These are phyloP conservation scores for Microglena sp. DNA, from an alignment of 139 green algal species.

Conservation along the genomic window DNA sequence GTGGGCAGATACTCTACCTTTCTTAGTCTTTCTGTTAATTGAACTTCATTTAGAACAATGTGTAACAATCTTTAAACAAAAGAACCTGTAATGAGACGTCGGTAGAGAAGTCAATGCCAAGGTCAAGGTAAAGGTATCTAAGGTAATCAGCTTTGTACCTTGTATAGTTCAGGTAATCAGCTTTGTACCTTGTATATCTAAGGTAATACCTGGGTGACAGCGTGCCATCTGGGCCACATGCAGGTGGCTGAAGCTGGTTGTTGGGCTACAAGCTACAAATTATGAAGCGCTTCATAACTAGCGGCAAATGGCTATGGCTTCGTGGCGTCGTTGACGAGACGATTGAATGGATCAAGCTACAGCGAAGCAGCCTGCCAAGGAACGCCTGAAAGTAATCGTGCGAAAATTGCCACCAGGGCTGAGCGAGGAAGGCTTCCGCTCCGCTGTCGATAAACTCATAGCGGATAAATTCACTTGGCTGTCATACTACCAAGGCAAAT, in stretches of 20 bases:
- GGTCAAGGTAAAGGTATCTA: too few relatives aligned
- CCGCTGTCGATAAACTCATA: conserved; percentile 23
- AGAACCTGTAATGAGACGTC: too few relatives aligned
- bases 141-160: background rate
- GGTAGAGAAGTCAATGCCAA: too few relatives aligned
- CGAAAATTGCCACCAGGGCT: conserved; percentile 50
- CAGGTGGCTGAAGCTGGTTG: background rate
- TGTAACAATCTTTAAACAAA: background rate
- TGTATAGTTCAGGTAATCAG: background rate
- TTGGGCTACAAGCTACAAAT: background rate
- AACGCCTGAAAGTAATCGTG: conserved; percentile 58
- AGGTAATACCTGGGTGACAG: background rate
- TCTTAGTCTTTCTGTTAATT: background rate
- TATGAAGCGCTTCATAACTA: background rate
- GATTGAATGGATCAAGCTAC: background rate
- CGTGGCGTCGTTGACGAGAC: background rate
- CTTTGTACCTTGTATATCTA: background rate
- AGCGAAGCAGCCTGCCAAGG: background rate
- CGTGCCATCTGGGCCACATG: background rate
- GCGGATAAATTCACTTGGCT: conserved; percentile 46
- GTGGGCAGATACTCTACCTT: too few relatives aligned
- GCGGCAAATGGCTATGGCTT: background rate
- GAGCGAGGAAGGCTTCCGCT: conserved; percentile 31
- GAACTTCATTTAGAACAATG: background rate
- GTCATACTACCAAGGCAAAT: conserved; percentile 56